Percentiles rank a stretch among this genome's conserved stretches.
Evolutionary conservation across 2,329 filamentous ascomycete species (phyloP).

Genomic region (Mariannaea sp.): DNA sequence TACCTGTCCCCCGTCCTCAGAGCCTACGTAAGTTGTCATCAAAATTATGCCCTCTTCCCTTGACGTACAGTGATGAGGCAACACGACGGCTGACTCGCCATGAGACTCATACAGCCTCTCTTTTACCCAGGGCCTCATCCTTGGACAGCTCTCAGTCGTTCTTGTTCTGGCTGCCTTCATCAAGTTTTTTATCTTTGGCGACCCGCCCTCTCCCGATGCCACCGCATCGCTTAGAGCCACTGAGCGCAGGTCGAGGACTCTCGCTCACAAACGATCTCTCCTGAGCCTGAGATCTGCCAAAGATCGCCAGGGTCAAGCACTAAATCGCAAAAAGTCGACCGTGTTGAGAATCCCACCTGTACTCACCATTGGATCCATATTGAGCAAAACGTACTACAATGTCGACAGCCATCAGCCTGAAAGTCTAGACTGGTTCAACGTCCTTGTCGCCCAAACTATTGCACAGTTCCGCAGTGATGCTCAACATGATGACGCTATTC

Average conservation of each 20-base stretch:
- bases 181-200: slow-evolving; percentile 99
- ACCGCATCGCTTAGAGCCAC: slow-evolving; percentile 77
- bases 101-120: slow-evolving; percentile 63
- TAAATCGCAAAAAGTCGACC: slow-evolving; percentile 70
- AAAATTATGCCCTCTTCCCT: slow-evolving; percentile 12
- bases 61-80: slow-evolving; percentile 8
- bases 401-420: slow-evolving; percentile 95
- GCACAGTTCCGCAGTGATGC: slow-evolving; percentile 94
- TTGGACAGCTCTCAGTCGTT: slow-evolving; percentile 92
- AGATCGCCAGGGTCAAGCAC: slow-evolving; percentile 47
- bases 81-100: slow-evolving; percentile 11
- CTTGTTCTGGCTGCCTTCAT: slow-evolving; percentile 93
- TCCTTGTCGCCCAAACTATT: slow-evolving; percentile 93
- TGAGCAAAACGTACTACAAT: slow-evolving; percentile 98
- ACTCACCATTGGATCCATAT: slow-evolving; percentile 89
- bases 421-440: slow-evolving; percentile 98
- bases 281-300: slow-evolving; percentile 62
- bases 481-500: slow-evolving; percentile 86
- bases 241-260: slow-evolving; percentile 72
- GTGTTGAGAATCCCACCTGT: slow-evolving; percentile 74
- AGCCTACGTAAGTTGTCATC: slow-evolving; percentile 51
- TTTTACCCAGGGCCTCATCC: slow-evolving; percentile 90
- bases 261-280: slow-evolving; percentile 76
- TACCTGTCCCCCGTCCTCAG: slow-evolving; percentile 48
- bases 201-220: slow-evolving; percentile 81